Base-by-base conservation (phyloP, 2,329 filamentous ascomycete genomes). In the Fusarium protoensiforme region DNA sequence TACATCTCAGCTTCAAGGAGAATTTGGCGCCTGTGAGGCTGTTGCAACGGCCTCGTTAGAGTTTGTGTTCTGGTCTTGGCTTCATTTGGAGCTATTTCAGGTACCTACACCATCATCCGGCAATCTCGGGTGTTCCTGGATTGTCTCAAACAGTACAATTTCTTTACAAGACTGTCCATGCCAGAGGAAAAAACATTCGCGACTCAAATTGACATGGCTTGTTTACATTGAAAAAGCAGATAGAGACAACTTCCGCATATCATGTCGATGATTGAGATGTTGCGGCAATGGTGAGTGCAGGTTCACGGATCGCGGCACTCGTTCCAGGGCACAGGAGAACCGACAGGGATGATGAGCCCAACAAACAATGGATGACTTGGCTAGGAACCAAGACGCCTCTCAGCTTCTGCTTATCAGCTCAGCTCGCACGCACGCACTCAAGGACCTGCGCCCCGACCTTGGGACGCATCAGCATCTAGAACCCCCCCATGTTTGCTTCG, bases 61-160 rank as follows among this genome's bases (percentile, higher is more conserved):
- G 38, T n/a, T 35, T 65, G 24, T 46, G 14, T 35, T 33, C 29
- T 53, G 24, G 51, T 29, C 36, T 33, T 41, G 24, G 31, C 27
- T 24, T 57, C 22, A 38, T 43, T 35, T 36, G 16, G 36, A 8
- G 22, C 53, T 61, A 24, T 35, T 24, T n/a, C n/a, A 27, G 24
- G 46, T 62, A 38, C 35, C 33, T 39, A 39, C 20, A 22, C 39
- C 7, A 13, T 35, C 57, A 20, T 41, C 58, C 56, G 69, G 48
- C 56, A 70, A 71, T 71, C 36, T 39, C 54, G 27, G 36, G 31
- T 56, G 60, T 63, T 54, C 46, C 60, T 56, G 48, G 46, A 43
- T 68, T 68, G 20, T 66, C 68, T 72, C 20, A 31, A 35, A 72
- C 68, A 74, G 8, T 7, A 54, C 22, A 68, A 61, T 59, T 51